Conservation (phyloP, 805 yeast species). For the Candida nitratophila region DNA sequence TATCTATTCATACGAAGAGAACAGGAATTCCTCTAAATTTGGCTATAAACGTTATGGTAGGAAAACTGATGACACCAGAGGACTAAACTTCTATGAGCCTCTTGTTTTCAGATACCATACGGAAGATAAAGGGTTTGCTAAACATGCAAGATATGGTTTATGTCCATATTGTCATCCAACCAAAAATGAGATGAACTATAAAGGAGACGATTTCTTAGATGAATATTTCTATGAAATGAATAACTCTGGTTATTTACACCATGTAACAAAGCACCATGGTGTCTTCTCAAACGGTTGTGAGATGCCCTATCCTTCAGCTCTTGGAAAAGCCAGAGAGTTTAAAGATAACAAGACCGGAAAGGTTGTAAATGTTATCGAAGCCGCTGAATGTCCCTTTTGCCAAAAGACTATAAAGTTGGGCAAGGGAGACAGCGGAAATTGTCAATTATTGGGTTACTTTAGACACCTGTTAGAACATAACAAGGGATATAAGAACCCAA, state of each 20-base stretch:
- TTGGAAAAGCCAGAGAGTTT: conserved; percentile 16
- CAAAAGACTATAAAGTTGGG: conserved; percentile 13
- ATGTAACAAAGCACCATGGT: conserved; percentile 25
- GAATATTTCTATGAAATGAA: conserved; percentile 17
- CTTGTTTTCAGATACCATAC: conserved; percentile 14
- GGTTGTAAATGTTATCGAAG: conserved; percentile 10
- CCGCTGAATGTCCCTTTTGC: conserved; percentile 19
- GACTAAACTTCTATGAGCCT: conserved; percentile 16
- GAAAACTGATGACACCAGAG: background rate
- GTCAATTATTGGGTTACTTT: conserved; percentile 19
- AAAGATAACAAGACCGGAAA: conserved; percentile 10
- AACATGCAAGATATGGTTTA: conserved; percentile 19
- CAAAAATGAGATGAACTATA: conserved; percentile 4
- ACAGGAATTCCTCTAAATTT: background rate
- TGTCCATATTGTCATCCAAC: conserved; percentile 23
- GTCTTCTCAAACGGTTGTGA: conserved; percentile 23
- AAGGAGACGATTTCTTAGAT: conserved; percentile 2
- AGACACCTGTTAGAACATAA: conserved; percentile 23
- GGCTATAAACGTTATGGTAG: background rate
- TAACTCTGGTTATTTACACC: conserved; percentile 24
- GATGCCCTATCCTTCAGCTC: conserved; percentile 19
- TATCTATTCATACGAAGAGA: background rate
- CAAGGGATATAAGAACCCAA: conserved; percentile 8
- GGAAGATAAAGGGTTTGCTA: conserved; percentile 6
- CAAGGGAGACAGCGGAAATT: conserved; percentile 10